Evolutionary conservation across 768 basidiomycete genomes (phyloP), one percentile per base, ranked within the genome.

Genomic region (Xanthoconium stramineum): DNA sequence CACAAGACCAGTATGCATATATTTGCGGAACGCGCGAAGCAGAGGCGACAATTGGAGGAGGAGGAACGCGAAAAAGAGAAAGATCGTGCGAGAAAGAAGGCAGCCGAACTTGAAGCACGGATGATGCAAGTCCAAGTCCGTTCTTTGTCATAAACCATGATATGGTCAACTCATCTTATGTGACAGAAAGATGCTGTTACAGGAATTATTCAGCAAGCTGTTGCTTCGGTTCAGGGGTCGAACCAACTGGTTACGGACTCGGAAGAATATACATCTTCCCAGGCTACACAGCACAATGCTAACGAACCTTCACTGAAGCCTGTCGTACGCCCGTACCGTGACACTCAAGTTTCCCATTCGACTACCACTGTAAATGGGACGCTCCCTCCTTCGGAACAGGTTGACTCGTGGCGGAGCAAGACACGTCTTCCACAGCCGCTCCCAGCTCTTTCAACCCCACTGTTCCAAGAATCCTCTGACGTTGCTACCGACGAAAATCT

Each of bases 11-110:
- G 85, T 17, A 94, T 94, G 93, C 91, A 92, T 57, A 81, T 72
- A 52, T 89, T 89, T 7, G 93, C 93, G 2, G 91, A 90, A 58
- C 81, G 91, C 39, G 93, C 93, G 7, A 86, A 83, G 64, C 81
- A 87, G 58, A 78, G 93, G 52, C 76, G 91, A 46, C 86, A 90
- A 64, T 80, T 88, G 49, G 93, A 94, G 62, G 94, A 95, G 67
- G 87, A 85, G 58, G 86, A 89, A 61, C 80, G 92, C 15, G 85
- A 91, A 66, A 86, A 82, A 46, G 86, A 88, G 69, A 83, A 83
- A 61, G 91, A 94, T 63, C 78, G 93, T 15, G 94, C 93, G 14
- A 78, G 82, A 58, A 81, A 75, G 72, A 96, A 94, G 70, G 92
- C 90, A 29, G 80, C 78, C 12, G 88, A 89, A 66, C 68, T 91